phyloP scores from a whole-genome alignment of 208 protist genomes.

The Leishmania turanica region DNA sequence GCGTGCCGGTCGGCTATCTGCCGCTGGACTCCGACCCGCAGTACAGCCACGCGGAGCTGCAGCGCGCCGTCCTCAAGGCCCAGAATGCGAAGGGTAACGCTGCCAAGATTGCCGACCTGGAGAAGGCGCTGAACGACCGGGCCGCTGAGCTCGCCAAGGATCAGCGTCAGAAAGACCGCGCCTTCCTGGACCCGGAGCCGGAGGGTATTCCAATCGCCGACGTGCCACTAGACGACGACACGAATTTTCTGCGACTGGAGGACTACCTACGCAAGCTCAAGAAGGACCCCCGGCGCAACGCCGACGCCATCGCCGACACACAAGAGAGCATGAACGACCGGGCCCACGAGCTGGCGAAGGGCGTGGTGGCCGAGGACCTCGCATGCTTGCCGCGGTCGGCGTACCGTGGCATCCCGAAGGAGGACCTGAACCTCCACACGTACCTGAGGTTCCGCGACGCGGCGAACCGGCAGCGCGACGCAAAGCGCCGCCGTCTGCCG shows the following conservation, averaged over 20 bases:
- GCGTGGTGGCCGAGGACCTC: conserved; percentile 64
- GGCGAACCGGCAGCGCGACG: conserved; percentile 56
- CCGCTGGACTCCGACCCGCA: conserved; percentile 58
- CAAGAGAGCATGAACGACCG: conserved; percentile 83
- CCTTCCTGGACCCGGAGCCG: conserved; percentile 66
- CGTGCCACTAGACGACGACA: conserved; percentile 57
- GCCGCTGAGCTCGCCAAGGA: conserved; percentile 69
- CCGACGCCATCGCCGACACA: conserved; percentile 52
- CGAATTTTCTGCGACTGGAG: conserved; percentile 57
- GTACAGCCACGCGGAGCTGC: conserved; percentile 66
- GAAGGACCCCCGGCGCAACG: conserved; percentile 60
- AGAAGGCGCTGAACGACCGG: conserved; percentile 69
- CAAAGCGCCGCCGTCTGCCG: conserved; percentile 11
- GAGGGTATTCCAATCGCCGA: conserved; percentile 71
- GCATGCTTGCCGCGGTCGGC: conserved; percentile 41
- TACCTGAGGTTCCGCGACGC: conserved; percentile 64
- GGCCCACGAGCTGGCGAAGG: conserved; percentile 64
- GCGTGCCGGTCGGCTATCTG: conserved; percentile 61
- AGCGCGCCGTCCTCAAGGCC: conserved; percentile 66
- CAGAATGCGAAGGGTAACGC: conserved; percentile 46
- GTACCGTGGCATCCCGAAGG: conserved; percentile 75
- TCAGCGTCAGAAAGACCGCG: conserved; percentile 53
- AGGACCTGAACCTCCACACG: conserved; percentile 71
- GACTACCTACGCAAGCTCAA: conserved; percentile 76
- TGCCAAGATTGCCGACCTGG: conserved; percentile 52